Conservation (phyloP, 352 stramenopile species). For the Phytophthora foliorum region DNA sequence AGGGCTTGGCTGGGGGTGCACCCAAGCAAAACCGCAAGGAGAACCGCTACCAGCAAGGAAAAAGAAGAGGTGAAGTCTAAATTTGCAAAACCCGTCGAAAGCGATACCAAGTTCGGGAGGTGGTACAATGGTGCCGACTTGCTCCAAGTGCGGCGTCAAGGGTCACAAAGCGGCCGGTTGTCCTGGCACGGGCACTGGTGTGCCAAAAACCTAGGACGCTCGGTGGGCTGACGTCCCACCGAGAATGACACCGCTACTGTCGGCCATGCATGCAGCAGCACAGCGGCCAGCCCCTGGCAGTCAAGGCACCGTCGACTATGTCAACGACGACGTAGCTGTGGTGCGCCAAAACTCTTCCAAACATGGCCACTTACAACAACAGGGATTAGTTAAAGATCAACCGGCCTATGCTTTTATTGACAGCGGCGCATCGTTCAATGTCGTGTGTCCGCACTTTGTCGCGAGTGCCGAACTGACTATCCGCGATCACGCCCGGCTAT, state of each 20-base stretch:
- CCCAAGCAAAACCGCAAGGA: neutral
- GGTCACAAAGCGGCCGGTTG: constrained; percentile 9
- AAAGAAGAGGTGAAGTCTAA: neutral
- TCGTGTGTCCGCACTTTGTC: neutral
- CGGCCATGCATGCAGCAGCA: constrained; percentile 12
- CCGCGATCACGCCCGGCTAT: neutral
- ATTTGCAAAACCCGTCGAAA: neutral
- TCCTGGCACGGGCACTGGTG: neutral
- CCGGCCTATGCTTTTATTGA: constrained; percentile 5
- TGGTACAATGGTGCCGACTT: neutral
- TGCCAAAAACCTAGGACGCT: constrained; percentile 9
- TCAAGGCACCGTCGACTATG: constrained; percentile 7
- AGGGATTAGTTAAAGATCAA: neutral
- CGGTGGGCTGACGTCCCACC: constrained; percentile 8
- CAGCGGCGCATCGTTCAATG: constrained; percentile 9
- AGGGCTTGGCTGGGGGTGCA: neutral
- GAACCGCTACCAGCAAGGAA: neutral
- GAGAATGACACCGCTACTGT: constrained; percentile 11
- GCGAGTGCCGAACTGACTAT: neutral
- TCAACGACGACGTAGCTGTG: constrained; percentile 1
- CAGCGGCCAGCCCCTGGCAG: neutral
- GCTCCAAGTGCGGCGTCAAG: constrained; percentile 10
- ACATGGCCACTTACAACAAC: constrained; percentile 5
- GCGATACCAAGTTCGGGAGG: neutral
- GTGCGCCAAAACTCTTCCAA: neutral